These are phyloP conservation scores for Fusarium nygamai DNA, from an alignment of 2,329 filamentous ascomycete species.

Conservation along the genomic window DNA sequence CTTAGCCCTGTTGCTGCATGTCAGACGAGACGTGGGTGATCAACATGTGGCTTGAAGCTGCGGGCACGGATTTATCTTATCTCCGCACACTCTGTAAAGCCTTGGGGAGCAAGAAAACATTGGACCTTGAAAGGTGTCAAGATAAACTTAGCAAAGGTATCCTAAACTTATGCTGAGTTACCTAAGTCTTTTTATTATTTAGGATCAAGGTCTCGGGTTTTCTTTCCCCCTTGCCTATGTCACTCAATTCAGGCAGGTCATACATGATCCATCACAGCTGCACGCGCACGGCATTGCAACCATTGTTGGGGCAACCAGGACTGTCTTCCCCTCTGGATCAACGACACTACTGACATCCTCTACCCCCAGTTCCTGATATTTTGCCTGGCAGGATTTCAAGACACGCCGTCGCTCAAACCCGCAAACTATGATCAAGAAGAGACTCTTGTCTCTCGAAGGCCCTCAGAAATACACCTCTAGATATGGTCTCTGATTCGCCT, in stretches of 20 bases:
- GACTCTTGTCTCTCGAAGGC: neutral
- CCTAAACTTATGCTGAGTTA: too few relatives aligned
- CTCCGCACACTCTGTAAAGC: too few relatives aligned
- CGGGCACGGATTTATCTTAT: neutral
- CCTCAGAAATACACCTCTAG: fast-evolving
- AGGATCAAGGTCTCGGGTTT: too few relatives aligned
- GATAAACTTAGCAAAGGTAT: too few relatives aligned
- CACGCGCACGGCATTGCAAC: neutral
- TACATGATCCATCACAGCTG: neutral
- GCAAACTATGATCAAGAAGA: fast-evolving
- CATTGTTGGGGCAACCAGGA: neutral
- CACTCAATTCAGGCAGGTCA: neutral
- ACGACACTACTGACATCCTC: neutral
- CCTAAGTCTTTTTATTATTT: too few relatives aligned
- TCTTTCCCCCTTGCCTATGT: neutral
- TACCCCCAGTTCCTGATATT: fast-evolving
- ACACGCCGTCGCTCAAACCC: neutral
- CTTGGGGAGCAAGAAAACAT: neutral
- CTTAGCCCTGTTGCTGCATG: neutral
- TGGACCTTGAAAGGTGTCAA: neutral
- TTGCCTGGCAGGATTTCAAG: neutral
- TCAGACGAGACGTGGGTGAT: neutral
- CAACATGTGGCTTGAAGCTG: neutral
- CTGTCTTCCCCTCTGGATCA: neutral
- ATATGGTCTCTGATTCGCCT: fast-evolving